These are phyloP conservation scores for Cercophora sp. DNA, from an alignment of 495 filamentous ascomycete genomes.

Conservation along the genomic window DNA sequence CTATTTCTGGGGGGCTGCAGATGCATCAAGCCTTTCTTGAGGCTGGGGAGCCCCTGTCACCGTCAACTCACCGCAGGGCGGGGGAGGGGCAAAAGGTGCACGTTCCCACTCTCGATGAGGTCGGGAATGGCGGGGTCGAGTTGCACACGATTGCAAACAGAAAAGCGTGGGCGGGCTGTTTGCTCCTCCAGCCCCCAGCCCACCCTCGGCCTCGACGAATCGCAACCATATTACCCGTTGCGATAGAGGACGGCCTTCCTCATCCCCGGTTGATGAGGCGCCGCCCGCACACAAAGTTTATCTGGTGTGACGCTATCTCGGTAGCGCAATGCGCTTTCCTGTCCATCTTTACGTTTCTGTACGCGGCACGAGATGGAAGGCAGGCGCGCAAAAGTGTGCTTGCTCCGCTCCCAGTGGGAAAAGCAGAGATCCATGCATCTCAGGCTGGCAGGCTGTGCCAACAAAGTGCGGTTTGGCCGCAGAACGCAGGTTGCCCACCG, in stretches of 20 bases:
- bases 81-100: conserved; percentile 2
- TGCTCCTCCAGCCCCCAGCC: no score
- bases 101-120: no score
- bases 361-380: conserved; percentile 3
- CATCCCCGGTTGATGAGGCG: conserved; percentile 8
- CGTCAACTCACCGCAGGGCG: conserved; percentile 6
- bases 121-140: conserved; percentile 4
- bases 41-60: conserved; percentile 7
- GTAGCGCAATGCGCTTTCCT: not conserved
- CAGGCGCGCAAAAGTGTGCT: no score
- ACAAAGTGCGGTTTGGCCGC: no score
- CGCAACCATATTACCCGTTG: no score
- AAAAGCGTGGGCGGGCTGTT: no score
- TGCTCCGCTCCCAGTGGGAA: no score
- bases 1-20: conserved; percentile 5
- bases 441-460: no score
- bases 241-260: not conserved
- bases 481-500: no score
- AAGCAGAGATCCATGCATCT: no score
- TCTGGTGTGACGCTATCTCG: conserved; percentile 4
- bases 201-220: no score
- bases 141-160: no score
- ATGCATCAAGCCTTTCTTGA: conserved; percentile 5
- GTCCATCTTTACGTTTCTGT: not conserved
- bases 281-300: not conserved